Conservation (phyloP, 2,329 filamentous ascomycete genomes). For the Shiraia bambusicola region DNA sequence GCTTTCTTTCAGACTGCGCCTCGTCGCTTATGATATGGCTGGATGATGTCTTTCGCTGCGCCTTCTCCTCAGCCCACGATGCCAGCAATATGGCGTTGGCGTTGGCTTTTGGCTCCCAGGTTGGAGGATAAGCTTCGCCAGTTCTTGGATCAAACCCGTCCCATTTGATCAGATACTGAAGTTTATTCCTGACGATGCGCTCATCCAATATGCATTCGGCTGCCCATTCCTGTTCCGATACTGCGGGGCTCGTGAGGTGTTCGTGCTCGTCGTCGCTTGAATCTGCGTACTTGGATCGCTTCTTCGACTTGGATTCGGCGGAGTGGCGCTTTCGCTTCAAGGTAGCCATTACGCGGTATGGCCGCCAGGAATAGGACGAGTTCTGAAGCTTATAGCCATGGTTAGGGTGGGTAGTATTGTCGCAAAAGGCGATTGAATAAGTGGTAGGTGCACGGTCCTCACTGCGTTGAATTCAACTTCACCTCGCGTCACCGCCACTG, state of each 20-base stretch:
- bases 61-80: conserved; percentile 26
- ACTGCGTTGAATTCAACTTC: too few species aligned
- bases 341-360: conserved; percentile 30
- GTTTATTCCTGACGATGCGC: conserved; percentile 21
- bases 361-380: conserved; percentile 6
- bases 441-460: neutral
- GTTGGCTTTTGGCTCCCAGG: conserved; percentile 52
- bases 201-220: conserved; percentile 22
- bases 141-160: conserved; percentile 51
- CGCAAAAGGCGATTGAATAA: neutral
- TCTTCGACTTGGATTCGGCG: conserved; percentile 14
- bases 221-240: conserved; percentile 5
- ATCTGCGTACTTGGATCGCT: conserved; percentile 17
- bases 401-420: conserved; percentile 24
- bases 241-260: neutral
- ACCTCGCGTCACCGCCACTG: too few species aligned
- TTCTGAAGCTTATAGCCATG: neutral
- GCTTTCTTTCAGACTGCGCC: neutral
- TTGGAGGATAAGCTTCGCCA: conserved; percentile 51
- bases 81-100: conserved; percentile 39
- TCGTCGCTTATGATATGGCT: too few species aligned
- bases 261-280: conserved; percentile 8
- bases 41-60: neutral
- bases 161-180: conserved; percentile 60
- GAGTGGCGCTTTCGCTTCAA: conserved; percentile 26